Evolutionary conservation across 805 yeast genomes (phyloP), one percentile per base, ranked within the genome.

Genomic region (Allodekkera sacchari): DNA sequence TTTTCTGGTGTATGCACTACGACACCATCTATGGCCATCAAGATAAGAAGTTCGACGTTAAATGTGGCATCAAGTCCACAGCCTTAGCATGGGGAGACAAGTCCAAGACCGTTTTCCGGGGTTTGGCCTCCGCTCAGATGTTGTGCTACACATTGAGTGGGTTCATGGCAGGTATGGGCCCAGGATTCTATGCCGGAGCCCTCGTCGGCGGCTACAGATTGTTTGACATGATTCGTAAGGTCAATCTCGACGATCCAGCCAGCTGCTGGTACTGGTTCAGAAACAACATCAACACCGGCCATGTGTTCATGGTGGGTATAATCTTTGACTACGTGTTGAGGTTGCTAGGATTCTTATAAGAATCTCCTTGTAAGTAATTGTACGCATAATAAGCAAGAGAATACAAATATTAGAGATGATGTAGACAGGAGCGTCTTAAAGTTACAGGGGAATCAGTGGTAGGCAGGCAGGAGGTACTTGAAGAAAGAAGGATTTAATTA

Each of bases 11-110:
- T 43, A 83, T 92, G 88, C 77, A 78, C 32, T 92, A 92, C 57
- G 99, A 92, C 55, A 85, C 98, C 2, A 74, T 92, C 24, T 92
- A 92, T 55, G 99, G 98, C 1, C 99, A 92, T 53, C 99, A 92
- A 60, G 99, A 92, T 57, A 92, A 92, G 59, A 59, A 55, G 32
- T 92, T 80, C 48, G 99, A 92, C 57, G 61, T 83, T 32, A 66
- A 71, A 36, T 96, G 95, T 1, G 98, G 98, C 14, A 81, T 92
- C 44, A 87, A 87, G 55, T 83, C 95, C 2, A 87, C 97, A 1
- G 99, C 99, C 6, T 67, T 92, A 43, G 88, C 83, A 3, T 94
- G 98, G 98, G 94, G 94, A 7, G 71, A 69, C 15, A 68, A 72
- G 20, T 72, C 95, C 1, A 87, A 82, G 52, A 68, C 74, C 8